Conservation (phyloP, 2,329 filamentous ascomycete genomes). For the Pyricularia pennisetigena region DNA sequence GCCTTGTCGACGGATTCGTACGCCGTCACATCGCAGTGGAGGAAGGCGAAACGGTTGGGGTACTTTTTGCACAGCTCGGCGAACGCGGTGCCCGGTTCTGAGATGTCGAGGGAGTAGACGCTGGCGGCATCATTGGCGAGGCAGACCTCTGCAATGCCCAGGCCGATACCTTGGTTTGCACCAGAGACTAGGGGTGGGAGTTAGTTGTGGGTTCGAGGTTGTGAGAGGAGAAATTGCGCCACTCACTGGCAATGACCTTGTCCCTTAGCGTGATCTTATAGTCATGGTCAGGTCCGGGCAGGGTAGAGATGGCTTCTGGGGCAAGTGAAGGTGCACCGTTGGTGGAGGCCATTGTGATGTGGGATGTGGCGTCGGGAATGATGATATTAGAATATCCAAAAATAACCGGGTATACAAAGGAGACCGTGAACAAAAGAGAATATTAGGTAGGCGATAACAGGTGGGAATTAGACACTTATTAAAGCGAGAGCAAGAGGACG, state of each 20-base stretch:
- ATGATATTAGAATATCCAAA: not conserved
- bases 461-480: not conserved
- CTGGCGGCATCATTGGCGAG: conserved; percentile 29
- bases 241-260: conserved; percentile 28
- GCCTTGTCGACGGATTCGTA: conserved; percentile 25
- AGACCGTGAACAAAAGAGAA: not conserved
- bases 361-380: not conserved
- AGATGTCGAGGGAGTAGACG: conserved; percentile 30
- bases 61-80: conserved; percentile 26
- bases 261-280: conserved; percentile 23
- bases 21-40: conserved; percentile 34
- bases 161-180: conserved; percentile 33
- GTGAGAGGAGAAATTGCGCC: not conserved
- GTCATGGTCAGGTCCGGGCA: conserved; percentile 22
- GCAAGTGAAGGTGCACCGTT: not conserved
- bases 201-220: not conserved
- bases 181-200: conserved; percentile 24
- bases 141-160: conserved; percentile 35
- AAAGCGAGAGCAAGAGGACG: not conserved
- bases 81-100: conserved; percentile 25
- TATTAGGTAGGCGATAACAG: not conserved
- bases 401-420: not conserved
- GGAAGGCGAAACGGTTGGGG: conserved; percentile 29
- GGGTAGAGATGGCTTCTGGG: conserved; percentile 11
- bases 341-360: not conserved